Conservation (phyloP, 1,139 yeast species). For the Hansenula anomala region DNA sequence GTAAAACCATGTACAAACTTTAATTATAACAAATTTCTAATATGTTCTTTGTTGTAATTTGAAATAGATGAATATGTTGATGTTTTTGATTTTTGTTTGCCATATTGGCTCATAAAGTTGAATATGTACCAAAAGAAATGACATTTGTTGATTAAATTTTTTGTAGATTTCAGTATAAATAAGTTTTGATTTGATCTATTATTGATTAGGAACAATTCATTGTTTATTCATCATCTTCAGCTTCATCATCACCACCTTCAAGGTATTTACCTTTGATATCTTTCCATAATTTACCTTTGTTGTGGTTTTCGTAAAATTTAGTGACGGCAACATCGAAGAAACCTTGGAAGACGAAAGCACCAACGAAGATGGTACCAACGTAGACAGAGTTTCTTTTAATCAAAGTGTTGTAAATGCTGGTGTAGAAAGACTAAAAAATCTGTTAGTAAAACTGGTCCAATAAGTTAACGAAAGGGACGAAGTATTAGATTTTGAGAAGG, state of each 20-base stretch:
- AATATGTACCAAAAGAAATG: neutral
- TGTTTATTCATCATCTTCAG: constrained; percentile 40
- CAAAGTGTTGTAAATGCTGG: constrained; percentile 60
- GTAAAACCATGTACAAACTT: neutral
- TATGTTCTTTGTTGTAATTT: neutral
- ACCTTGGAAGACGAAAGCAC: constrained; percentile 88
- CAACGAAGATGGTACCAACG: constrained; percentile 80
- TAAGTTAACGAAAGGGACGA: no score
- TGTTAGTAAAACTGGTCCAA: no score
- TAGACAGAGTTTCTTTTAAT: constrained; percentile 92
- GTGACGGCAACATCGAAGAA: constrained; percentile 78
- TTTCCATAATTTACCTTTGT: constrained; percentile 96
- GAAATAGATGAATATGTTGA: constrained; percentile 2
- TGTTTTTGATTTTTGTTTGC: neutral
- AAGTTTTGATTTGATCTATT: no score
- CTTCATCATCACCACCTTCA: constrained; percentile 46
- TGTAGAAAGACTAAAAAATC: constrained; percentile 32
- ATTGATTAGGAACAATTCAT: neutral
- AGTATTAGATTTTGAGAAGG: no score
- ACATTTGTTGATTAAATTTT: no score
- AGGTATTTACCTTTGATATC: constrained; percentile 72
- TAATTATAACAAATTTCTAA: no score
- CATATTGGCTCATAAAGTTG: no score
- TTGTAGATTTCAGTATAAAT: no score
- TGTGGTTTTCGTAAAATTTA: constrained; percentile 79